Conservation (phyloP, 208 protist species). For the Crithidia fasciculata region DNA sequence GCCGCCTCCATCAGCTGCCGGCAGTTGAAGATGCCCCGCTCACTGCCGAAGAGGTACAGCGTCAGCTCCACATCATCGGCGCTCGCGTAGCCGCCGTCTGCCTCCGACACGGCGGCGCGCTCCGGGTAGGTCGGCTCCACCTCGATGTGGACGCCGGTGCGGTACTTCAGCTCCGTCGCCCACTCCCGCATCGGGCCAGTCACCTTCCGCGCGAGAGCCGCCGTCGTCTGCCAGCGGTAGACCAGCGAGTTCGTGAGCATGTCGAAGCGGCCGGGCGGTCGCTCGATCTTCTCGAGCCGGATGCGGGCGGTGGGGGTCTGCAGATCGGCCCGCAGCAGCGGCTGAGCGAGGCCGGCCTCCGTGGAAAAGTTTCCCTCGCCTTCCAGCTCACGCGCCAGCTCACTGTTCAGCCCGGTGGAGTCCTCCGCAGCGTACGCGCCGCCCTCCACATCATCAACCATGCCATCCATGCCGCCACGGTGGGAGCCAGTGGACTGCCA, state of each 20-base stretch:
- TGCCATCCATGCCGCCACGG: neutral
- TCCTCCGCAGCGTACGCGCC: slow-evolving; percentile 35
- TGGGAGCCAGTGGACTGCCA: slow-evolving; percentile 22
- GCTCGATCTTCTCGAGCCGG: slow-evolving; percentile 66
- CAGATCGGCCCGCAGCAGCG: slow-evolving; percentile 34
- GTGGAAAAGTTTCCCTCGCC: slow-evolving; percentile 46
- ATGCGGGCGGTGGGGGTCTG: slow-evolving; percentile 40
- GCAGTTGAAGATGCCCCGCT: slow-evolving; percentile 88
- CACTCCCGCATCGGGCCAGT: slow-evolving; percentile 91
- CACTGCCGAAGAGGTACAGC: slow-evolving; percentile 90
- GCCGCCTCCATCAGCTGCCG: slow-evolving; percentile 86
- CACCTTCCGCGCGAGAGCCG: slow-evolving; percentile 73
- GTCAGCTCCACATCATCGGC: slow-evolving; percentile 90
- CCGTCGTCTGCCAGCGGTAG: slow-evolving; percentile 89
- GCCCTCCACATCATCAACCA: neutral
- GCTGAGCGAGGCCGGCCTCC: slow-evolving; percentile 29
- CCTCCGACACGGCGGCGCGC: slow-evolving; percentile 31
- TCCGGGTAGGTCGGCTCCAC: slow-evolving; percentile 79
- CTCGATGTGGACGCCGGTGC: slow-evolving; percentile 90
- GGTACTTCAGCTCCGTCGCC: slow-evolving; percentile 90
- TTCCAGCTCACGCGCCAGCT: slow-evolving; percentile 65
- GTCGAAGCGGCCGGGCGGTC: slow-evolving; percentile 81
- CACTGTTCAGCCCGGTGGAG: slow-evolving; percentile 51
- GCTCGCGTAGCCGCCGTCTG: slow-evolving; percentile 60
- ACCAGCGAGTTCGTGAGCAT: slow-evolving; percentile 89